These are phyloP conservation scores for Aspergillus bridgeri DNA, from an alignment of 495 filamentous ascomycete genomes.

Conservation along the genomic window DNA sequence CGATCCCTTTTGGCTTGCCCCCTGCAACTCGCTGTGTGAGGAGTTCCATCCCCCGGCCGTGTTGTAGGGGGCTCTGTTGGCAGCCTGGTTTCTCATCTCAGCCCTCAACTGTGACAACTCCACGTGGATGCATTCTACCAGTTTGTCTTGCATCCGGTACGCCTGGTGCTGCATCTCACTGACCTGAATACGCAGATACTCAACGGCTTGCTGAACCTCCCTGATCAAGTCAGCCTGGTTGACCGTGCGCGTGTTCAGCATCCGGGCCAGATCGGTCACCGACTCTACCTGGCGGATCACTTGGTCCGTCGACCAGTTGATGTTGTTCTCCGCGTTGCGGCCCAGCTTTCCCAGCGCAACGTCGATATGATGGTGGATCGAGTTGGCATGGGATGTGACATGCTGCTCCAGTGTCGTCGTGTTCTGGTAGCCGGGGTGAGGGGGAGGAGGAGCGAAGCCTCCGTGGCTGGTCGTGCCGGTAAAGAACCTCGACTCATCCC, in stretches of 20 bases:
- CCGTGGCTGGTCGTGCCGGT: constrained; percentile 19
- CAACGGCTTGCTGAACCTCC: constrained; percentile 9
- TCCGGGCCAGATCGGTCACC: constrained; percentile 11
- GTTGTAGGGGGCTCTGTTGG: constrained; percentile 1
- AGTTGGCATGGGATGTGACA: constrained; percentile 14
- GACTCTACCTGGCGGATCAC: constrained; percentile 18
- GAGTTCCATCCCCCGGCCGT: neutral
- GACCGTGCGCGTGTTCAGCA: constrained; percentile 12
- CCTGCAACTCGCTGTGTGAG: neutral
- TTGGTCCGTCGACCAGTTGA: constrained; percentile 21
- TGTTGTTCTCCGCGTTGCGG: constrained; percentile 16
- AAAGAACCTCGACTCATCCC: constrained; percentile 1
- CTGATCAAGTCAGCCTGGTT: constrained; percentile 11
- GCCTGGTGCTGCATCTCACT: constrained; percentile 10
- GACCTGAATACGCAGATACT: constrained; percentile 12
- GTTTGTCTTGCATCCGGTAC: constrained; percentile 10
- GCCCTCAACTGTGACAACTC: constrained; percentile 14
- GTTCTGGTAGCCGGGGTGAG: constrained; percentile 23
- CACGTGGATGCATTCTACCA: constrained; percentile 8
- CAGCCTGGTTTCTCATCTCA: constrained; percentile 10
- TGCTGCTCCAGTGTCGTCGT: constrained; percentile 24
- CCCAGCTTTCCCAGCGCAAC: constrained; percentile 8
- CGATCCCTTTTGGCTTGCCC: neutral
- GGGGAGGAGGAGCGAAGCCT: constrained; percentile 24
- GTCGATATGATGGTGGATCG: constrained; percentile 22